Conservation (phyloP, 2,329 filamentous ascomycete genomes). For the Juglanconis oblonga region DNA sequence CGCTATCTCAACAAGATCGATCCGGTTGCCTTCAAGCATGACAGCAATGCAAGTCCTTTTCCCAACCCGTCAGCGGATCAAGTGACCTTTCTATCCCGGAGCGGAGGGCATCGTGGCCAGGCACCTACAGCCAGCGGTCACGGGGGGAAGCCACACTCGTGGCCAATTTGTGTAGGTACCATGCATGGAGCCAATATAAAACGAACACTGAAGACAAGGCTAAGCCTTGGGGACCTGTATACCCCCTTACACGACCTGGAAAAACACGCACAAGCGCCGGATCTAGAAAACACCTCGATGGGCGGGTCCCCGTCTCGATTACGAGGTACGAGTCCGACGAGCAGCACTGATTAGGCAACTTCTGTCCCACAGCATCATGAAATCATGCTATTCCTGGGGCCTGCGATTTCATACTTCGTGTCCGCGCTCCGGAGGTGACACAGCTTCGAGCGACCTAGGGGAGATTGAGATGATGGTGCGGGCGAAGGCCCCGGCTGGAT, state of each 20-base stretch:
- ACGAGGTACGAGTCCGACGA: not conserved
- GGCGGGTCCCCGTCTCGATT: not conserved
- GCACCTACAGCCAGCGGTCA: not conserved
- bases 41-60: too few species aligned
- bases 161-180: not conserved
- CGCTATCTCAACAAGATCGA: too few species aligned
- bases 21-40: too few species aligned
- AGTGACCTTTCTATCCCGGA: too few species aligned
- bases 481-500: not conserved
- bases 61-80: too few species aligned
- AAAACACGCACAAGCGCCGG: not conserved
- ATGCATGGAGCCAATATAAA: not conserved
- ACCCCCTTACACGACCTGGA: too few species aligned
- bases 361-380: not conserved
- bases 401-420: not conserved
- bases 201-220: too few species aligned
- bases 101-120: too few species aligned
- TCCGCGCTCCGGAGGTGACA: not conserved
- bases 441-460: not conserved
- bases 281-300: not conserved
- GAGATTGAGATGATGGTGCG: too few species aligned
- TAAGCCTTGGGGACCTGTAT: too few species aligned
- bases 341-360: conserved; percentile 8
- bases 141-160: not conserved
- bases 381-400: not conserved